These are phyloP conservation scores for Glycyrrhiza uralensis DNA, from an alignment of 306 rosid genomes.

Conservation along the genomic window DNA sequence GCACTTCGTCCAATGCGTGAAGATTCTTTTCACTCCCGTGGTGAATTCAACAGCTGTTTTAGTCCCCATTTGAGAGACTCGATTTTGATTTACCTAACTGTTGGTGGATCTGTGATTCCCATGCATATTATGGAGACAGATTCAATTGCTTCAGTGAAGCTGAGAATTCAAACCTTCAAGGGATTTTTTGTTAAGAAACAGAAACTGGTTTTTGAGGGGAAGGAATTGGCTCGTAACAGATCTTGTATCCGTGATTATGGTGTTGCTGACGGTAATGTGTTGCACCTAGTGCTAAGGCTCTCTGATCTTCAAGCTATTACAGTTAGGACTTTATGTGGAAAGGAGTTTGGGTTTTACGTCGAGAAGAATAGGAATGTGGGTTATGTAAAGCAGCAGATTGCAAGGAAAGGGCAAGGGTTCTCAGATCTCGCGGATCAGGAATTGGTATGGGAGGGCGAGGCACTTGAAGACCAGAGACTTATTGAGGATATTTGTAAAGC, in stretches of 20 bases:
- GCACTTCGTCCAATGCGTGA: constrained; percentile 43
- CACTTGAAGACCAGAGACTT: constrained; percentile 74
- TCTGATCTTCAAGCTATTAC: constrained; percentile 66
- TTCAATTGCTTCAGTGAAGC: constrained; percentile 74
- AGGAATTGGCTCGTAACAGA: constrained; percentile 63
- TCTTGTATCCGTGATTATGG: constrained; percentile 68
- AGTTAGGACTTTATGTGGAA: constrained; percentile 61
- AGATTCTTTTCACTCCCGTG: constrained; percentile 23
- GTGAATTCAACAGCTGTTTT: constrained; percentile 7
- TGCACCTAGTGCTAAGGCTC: constrained; percentile 65
- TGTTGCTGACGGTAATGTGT: constrained; percentile 58
- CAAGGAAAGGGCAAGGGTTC: constrained; percentile 46
- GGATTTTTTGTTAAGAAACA: constrained; percentile 65
- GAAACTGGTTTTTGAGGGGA: constrained; percentile 69
- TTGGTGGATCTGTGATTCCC: constrained; percentile 64
- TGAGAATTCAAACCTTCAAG: constrained; percentile 61
- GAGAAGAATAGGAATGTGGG: constrained; percentile 71
- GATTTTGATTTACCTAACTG: constrained; percentile 55
- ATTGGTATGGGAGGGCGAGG: constrained; percentile 61
- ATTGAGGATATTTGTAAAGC: constrained; percentile 59
- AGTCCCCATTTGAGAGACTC: constrained; percentile 35
- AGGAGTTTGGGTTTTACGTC: constrained; percentile 57
- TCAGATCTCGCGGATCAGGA: constrained; percentile 59
- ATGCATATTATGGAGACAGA: constrained; percentile 60
- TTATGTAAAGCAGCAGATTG: constrained; percentile 67